Conservation (phyloP, 495 filamentous ascomycete species). For the Xylaria intraflava region DNA sequence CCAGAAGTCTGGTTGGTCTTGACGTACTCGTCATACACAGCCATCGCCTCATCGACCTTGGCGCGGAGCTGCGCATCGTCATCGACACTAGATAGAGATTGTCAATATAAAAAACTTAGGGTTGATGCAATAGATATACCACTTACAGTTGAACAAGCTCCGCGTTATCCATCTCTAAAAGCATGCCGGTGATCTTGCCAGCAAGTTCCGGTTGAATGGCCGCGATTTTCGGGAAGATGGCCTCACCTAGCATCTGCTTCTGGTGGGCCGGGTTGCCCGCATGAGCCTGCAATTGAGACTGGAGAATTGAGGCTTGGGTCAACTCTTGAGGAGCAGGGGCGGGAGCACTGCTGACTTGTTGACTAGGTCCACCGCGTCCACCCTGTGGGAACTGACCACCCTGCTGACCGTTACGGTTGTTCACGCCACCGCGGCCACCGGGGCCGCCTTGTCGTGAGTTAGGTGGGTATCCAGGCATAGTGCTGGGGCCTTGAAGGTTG, state of each 20-base stretch:
- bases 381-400: constrained; percentile 39
- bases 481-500: constrained; percentile 44
- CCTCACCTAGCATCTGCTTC: constrained; percentile 97
- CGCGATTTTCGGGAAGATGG: constrained; percentile 96
- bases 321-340: constrained; percentile 27
- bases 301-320: constrained; percentile 37
- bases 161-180: constrained; percentile 95
- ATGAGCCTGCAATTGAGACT: constrained; percentile 42
- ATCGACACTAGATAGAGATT: constrained; percentile 55
- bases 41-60: constrained; percentile 96
- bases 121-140: neutral
- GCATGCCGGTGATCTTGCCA: constrained; percentile 99
- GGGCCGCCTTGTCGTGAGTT: constrained; percentile 40
- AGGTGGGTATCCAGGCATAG: constrained; percentile 60
- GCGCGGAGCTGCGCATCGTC: constrained; percentile 82
- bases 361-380: constrained; percentile 49
- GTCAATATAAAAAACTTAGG: constrained; percentile 17
- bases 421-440: constrained; percentile 35
- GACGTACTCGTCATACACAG: constrained; percentile 96
- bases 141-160: constrained; percentile 96
- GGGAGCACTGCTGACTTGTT: constrained; percentile 26
- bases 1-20: constrained; percentile 59
- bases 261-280: constrained; percentile 62
- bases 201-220: constrained; percentile 87
- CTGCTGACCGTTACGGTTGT: constrained; percentile 31